Evolutionary conservation across 2,329 filamentous ascomycete genomes (phyloP), one percentile per base, ranked within the genome.

Genomic region (Xylogone sp.): DNA sequence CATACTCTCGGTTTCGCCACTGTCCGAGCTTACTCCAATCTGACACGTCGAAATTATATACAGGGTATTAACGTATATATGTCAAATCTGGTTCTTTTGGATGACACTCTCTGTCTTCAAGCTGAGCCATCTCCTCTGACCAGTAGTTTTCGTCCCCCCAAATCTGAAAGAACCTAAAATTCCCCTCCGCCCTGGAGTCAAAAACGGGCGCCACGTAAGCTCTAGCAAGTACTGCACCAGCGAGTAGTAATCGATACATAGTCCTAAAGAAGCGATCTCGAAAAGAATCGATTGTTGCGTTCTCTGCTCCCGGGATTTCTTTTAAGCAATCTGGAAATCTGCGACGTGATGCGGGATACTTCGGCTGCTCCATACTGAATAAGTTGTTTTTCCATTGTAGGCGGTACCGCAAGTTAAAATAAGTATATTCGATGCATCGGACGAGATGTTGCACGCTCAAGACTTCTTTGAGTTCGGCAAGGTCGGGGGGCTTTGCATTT

Each of bases 391-490:
- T 29, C 48, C 10, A 46, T 2, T 13, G 20, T 7, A 42, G 5
- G 27, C n/a, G 20, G 21, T 34, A 12, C 24, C 43, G 43, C 19
- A 4, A 12, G 21, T 44, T 44, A 21, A 53, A 52, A 49, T 51
- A 53, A 29, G 50, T 57, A 42, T 51, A 55, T 34, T 57, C 55
- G 21, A 57, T 50, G 43, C 51, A 57, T 44, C 46, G 51, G 46
- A 57, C 51, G 16, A 57, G 46, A 22, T 57, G 34, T 18, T 53
- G 53, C 51, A 57, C 46, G 24, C 53, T 55, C 21, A 57, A 49
- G 21, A 57, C 51, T 52, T 55, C 55, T 47, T 57, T 53, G 42
- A 57, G 31, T 49, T 57, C 55, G 22, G 46, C 48, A 39, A 55
- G 42, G 22, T 52, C 45, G 50, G 55, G 55, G 16, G 49, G 31